Evolutionary conservation across 805 yeast species (phyloP).

Genomic region (Nakazawaea wickerhamii): DNA sequence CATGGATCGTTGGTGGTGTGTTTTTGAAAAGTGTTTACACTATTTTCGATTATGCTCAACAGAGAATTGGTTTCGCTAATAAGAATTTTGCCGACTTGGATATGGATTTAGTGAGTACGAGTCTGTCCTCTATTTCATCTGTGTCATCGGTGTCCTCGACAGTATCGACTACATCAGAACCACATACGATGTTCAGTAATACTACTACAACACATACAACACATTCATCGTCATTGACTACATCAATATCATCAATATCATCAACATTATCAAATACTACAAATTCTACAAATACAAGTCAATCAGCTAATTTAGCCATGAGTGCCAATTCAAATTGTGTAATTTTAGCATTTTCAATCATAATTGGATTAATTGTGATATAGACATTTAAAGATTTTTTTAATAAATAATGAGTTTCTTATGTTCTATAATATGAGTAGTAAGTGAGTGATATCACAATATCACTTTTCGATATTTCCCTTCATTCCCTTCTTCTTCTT

Average conservation of each 20-base stretch:
- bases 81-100: slow-evolving; percentile 27
- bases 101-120: neutral
- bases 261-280: neutral
- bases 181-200: neutral
- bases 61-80: slow-evolving; percentile 48
- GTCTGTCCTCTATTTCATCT: slow-evolving; percentile 3
- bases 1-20: slow-evolving; percentile 64
- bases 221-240: neutral
- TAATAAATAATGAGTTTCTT: neutral
- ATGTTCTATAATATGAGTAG: no score
- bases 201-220: neutral
- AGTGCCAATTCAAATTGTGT: neutral
- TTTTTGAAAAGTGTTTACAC: slow-evolving; percentile 52
- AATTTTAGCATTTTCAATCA: neutral
- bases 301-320: neutral
- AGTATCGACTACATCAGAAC: neutral
- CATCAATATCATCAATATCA: neutral
- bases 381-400: neutral
- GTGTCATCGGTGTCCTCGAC: slow-evolving; percentile 8
- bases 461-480: neutral
- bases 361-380: neutral
- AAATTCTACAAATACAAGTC: neutral
- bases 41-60: slow-evolving; percentile 49
- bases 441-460: no score
- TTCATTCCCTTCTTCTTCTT: slow-evolving; percentile 6